Percentiles rank a stretch among this genome's conserved stretches.
Conservation (phyloP, 192 early-diverging fungal species). For the Backusella mclennaniae region DNA sequence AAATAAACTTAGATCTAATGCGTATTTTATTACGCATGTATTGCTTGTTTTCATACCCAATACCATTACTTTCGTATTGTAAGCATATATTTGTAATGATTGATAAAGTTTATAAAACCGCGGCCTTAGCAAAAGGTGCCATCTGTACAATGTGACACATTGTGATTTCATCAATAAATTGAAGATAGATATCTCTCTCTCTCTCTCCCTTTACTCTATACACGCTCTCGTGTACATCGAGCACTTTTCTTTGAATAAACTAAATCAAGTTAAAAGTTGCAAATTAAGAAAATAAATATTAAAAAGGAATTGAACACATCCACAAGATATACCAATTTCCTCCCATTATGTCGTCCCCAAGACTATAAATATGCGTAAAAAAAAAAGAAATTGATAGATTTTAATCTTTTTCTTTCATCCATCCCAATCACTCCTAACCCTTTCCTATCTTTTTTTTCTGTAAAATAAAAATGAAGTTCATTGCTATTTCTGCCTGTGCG, state of each 20-base stretch:
- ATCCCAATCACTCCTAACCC: not conserved
- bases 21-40: too few species aligned
- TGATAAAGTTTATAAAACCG: not conserved
- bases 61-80: not conserved
- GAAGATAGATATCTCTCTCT: not conserved
- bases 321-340: too few species aligned
- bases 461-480: not conserved
- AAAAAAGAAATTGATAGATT: too few species aligned
- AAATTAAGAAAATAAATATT: not conserved
- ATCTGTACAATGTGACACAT: not conserved
- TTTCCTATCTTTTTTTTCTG: not conserved
- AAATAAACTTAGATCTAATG: too few species aligned
- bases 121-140: not conserved
- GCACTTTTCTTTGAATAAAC: not conserved
- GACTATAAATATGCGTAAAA: not conserved
- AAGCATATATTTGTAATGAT: not conserved
- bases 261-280: not conserved
- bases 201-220: not conserved
- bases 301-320: not conserved
- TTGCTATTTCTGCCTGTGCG: not conserved
- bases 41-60: too few species aligned
- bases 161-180: constrained; percentile 2
- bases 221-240: not conserved
- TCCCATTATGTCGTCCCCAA: too few species aligned
- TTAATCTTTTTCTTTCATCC: not conserved